Evolutionary conservation across 108 stramenopile species (phyloP).

Genomic region (Pseudonitzschia pungens): DNA sequence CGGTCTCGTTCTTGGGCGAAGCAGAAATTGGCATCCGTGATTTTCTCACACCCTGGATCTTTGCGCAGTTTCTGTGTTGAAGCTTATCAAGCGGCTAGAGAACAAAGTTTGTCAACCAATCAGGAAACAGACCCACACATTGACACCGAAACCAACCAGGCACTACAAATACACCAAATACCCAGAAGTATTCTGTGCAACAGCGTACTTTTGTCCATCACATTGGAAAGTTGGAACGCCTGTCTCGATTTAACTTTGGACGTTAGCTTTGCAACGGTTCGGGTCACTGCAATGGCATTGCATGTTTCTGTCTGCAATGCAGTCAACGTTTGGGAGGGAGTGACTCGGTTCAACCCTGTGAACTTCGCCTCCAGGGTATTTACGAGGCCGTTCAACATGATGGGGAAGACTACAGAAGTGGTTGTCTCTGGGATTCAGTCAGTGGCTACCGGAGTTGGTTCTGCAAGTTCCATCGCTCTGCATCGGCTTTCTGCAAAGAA

Average conservation of each 20-base stretch:
- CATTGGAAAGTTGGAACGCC: constrained; percentile 57
- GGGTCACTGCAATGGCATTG: constrained; percentile 38
- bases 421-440: constrained; percentile 81
- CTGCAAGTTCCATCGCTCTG: constrained; percentile 65
- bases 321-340: constrained; percentile 33
- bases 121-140: neutral
- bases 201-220: constrained; percentile 65
- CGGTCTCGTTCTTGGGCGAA: constrained; percentile 43
- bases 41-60: constrained; percentile 78
- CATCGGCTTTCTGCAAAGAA: constrained; percentile 43
- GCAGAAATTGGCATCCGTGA: constrained; percentile 64
- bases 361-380: constrained; percentile 52
- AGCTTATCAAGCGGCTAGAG: constrained; percentile 60
- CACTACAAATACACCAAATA: constrained; percentile 20
- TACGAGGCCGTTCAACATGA: constrained; percentile 64
- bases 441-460: constrained; percentile 86
- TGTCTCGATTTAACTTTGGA: constrained; percentile 51
- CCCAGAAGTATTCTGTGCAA: constrained; percentile 39
- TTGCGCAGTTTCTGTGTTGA: constrained; percentile 73
- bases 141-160: neutral
- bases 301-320: constrained; percentile 31
- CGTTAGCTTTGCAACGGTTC: constrained; percentile 47
- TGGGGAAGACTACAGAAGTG: constrained; percentile 73
- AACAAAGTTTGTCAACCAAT: constrained; percentile 24
- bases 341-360: constrained; percentile 64